Conservation (phyloP, 805 yeast species). For the Cyberlindnera nakhonratchasimensis region DNA sequence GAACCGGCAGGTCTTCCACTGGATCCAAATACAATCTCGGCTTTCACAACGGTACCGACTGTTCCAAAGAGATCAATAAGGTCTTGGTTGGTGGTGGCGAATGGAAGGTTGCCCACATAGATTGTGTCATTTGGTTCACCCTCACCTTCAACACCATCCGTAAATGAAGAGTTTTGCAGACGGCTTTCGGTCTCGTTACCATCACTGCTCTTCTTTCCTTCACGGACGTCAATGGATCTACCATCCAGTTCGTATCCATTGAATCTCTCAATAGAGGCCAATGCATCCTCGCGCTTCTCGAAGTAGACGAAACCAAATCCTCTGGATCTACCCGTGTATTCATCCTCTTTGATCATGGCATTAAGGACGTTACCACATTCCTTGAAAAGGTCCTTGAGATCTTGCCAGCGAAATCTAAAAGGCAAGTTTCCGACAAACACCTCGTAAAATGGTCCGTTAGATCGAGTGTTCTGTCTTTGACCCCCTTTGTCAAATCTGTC, state of each 20-base stretch:
- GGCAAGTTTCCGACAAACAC: slow-evolving; percentile 82
- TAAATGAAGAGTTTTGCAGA: slow-evolving; percentile 44
- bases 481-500: slow-evolving; percentile 17
- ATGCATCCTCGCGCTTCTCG: slow-evolving; percentile 62
- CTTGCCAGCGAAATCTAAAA: slow-evolving; percentile 77
- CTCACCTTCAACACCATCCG: slow-evolving; percentile 59
- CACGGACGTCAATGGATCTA: slow-evolving; percentile 74
- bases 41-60: slow-evolving; percentile 68
- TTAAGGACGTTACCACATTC: slow-evolving; percentile 73
- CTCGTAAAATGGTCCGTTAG: slow-evolving; percentile 38
- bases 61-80: slow-evolving; percentile 82
- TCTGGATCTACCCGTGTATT: slow-evolving; percentile 64
- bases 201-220: slow-evolving; percentile 46
- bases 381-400: slow-evolving; percentile 79
- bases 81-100: slow-evolving; percentile 83
- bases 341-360: slow-evolving; percentile 71
- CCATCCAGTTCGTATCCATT: slow-evolving; percentile 74
- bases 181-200: slow-evolving; percentile 2
- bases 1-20: slow-evolving; percentile 72
- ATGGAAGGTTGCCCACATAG: slow-evolving; percentile 78
- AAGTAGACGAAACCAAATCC: slow-evolving; percentile 85
- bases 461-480: slow-evolving; percentile 18
- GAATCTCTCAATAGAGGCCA: slow-evolving; percentile 63
- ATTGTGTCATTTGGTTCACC: slow-evolving; percentile 61
- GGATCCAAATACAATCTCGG: slow-evolving; percentile 65